These are phyloP conservation scores for Tieghemiomyces parasiticus DNA, from an alignment of 192 early-diverging fungal species.

Conservation along the genomic window DNA sequence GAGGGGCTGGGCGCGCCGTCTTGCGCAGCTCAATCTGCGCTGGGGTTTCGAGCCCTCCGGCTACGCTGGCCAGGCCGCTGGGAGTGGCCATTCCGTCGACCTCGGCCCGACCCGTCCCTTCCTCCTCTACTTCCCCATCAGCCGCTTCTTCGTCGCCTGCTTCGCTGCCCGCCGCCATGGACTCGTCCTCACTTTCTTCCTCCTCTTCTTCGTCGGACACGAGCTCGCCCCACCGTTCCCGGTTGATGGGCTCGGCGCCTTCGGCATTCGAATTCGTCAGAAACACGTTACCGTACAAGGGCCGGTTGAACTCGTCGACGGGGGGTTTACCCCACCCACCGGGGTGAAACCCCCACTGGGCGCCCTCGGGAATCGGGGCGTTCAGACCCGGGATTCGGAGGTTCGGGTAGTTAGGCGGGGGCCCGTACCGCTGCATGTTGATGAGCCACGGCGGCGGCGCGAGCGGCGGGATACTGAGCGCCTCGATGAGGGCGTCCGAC, in stretches of 20 bases:
- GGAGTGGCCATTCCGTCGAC: constrained; percentile 70
- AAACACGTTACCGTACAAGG: constrained; percentile 95
- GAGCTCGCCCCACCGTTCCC: constrained; percentile 80
- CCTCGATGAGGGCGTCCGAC: constrained; percentile 70
- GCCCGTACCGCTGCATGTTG: constrained; percentile 96
- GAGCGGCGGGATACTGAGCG: constrained; percentile 79
- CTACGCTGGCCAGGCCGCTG: constrained; percentile 57
- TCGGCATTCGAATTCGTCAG: constrained; percentile 35
- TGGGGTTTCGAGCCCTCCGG: constrained; percentile 65
- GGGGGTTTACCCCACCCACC: constrained; percentile 87
- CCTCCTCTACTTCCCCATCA: constrained; percentile 12
- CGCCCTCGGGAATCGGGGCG: constrained; percentile 89
- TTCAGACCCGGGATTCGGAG: constrained; percentile 88
- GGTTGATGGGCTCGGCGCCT: constrained; percentile 45
- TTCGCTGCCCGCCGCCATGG: no score
- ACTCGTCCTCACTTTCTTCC: background rate
- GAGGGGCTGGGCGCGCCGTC: constrained; percentile 22
- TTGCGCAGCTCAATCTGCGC: constrained; percentile 83
- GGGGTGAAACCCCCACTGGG: constrained; percentile 98
- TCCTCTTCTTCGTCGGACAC: constrained; percentile 47
- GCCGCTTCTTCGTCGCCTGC: background rate
- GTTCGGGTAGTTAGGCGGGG: constrained; percentile 86
- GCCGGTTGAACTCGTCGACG: constrained; percentile 73
- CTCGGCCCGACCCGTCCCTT: constrained; percentile 5
- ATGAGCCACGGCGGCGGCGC: constrained; percentile 95